These are phyloP conservation scores for Lumnitzera littorea DNA, from an alignment of 345 rosid genomes.

Conservation along the genomic window DNA sequence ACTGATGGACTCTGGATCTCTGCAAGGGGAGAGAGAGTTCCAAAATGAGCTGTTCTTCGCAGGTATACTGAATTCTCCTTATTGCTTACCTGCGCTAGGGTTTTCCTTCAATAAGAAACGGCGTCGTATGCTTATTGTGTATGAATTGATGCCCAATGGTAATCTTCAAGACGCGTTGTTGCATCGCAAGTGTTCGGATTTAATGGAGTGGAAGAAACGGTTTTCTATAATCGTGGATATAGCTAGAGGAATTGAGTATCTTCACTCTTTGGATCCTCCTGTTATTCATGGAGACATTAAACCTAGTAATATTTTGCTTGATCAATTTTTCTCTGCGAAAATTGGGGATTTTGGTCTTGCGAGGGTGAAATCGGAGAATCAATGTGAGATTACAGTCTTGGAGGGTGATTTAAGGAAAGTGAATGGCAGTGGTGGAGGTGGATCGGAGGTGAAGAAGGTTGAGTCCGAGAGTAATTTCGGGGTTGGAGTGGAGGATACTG, in stretches of 20 bases:
- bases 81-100: slow-evolving; percentile 60
- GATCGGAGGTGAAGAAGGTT: slow-evolving; percentile 17
- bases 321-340: slow-evolving; percentile 58
- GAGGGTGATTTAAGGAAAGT: slow-evolving; percentile 23
- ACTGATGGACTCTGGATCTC: slow-evolving; percentile 86
- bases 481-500: slow-evolving; percentile 41
- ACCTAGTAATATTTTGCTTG: slow-evolving; percentile 77
- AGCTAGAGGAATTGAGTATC: slow-evolving; percentile 65
- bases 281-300: slow-evolving; percentile 87
- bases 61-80: slow-evolving; percentile 52
- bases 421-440: slow-evolving; percentile 14
- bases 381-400: slow-evolving; percentile 13
- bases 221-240: slow-evolving; percentile 47
- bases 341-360: slow-evolving; percentile 88
- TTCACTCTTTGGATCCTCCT: slow-evolving; percentile 63
- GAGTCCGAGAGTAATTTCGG: slow-evolving; percentile 31
- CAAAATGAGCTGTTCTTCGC: slow-evolving; percentile 85
- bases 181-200: slow-evolving; percentile 55
- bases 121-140: slow-evolving; percentile 57
- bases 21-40: slow-evolving; percentile 93
- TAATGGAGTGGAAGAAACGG: slow-evolving; percentile 58
- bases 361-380: slow-evolving; percentile 49
- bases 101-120: slow-evolving; percentile 66
- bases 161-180: slow-evolving; percentile 85
- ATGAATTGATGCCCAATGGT: slow-evolving; percentile 81